Conservation (phyloP, 2,329 filamentous ascomycete species). For the Trichophyton verrucosum region DNA sequence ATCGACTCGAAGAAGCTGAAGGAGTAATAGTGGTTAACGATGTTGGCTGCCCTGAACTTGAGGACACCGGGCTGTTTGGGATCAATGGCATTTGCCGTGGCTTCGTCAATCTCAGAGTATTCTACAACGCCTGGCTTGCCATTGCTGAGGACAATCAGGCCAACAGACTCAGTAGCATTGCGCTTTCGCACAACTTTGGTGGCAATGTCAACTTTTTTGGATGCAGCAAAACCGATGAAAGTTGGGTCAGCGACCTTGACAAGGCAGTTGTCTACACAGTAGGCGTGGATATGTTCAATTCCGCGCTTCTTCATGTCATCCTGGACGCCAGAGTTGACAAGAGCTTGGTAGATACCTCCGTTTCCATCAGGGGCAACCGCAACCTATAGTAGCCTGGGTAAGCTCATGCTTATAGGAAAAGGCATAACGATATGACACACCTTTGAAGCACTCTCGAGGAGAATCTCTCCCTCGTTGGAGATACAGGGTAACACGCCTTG, state of each 20-base stretch:
- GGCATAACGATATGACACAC: slow-evolving; percentile 26
- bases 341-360: slow-evolving; percentile 87
- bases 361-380: slow-evolving; percentile 96
- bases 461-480: slow-evolving; percentile 92
- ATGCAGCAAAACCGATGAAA: slow-evolving; percentile 86
- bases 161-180: slow-evolving; percentile 88
- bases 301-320: slow-evolving; percentile 80
- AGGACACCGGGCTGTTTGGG: slow-evolving; percentile 66
- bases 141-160: slow-evolving; percentile 87
- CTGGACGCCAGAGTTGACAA: slow-evolving; percentile 67
- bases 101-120: slow-evolving; percentile 90
- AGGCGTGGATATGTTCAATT: slow-evolving; percentile 89
- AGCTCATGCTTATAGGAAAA: slow-evolving; percentile 8
- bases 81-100: slow-evolving; percentile 81
- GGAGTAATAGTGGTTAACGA: slow-evolving; percentile 99
- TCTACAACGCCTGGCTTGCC: slow-evolving; percentile 95
- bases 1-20: slow-evolving; percentile 85
- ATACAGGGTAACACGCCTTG: slow-evolving; percentile 95
- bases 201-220: slow-evolving; percentile 82
- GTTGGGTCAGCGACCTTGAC: slow-evolving; percentile 94
- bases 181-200: slow-evolving; percentile 99
- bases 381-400: slow-evolving; percentile 37
- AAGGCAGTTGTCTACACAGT: slow-evolving; percentile 99
- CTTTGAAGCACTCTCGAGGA: slow-evolving; percentile 80
- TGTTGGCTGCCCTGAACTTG: slow-evolving; percentile 96